Evolutionary conservation across 495 filamentous ascomycete genomes (phyloP), one percentile per base, ranked within the genome.

Genomic region (Tuber calosporum): DNA sequence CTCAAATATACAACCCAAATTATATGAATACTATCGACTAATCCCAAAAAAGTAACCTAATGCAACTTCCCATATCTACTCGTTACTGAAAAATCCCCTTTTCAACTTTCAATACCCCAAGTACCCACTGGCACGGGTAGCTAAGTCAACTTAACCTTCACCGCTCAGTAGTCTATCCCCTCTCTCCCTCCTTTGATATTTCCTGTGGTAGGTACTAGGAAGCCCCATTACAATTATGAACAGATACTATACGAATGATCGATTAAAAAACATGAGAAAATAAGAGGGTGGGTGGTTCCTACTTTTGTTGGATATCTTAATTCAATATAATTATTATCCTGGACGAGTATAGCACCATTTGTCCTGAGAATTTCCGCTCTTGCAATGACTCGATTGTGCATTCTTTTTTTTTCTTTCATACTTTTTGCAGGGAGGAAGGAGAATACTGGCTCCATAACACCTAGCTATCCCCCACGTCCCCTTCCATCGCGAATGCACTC

Each of bases 231-330:
- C 11, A 26, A 58, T 58, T 58, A 26, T 4, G 48, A 58, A 58
- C 48, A 8, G 7, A 26, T 26, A n/a, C 48, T 70, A 17, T 70
- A 11, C 26, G n/a, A n/a, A 42, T 69, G 30, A 70, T 69, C 67
- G 45, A 67, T 62, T 9, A 26, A 58, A 58, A n/a, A 11, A 45
- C 68, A 66, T 39, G 15, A 48, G 48, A 66, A 43, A 69, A 67
- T 9, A 66, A 67, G 69, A 66, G 66, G 19, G 43, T 6, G 19
- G 22, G n/a, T 22, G 19, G 30, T 8, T 26, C 26, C 4, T 62
- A 15, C 53, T 34, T 34, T 11, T 26, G 26, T 13, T 62, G 42
- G 17, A 3, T n/a, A n/a, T n/a, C n/a, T n/a, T n/a, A n/a, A n/a
- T n/a, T n/a, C n/a, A n/a, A n/a, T n/a, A n/a, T n/a, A n/a, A n/a